Evolutionary conservation across 2,329 filamentous ascomycete genomes (phyloP).

Genomic region (Tolypocladium paradoxum): DNA sequence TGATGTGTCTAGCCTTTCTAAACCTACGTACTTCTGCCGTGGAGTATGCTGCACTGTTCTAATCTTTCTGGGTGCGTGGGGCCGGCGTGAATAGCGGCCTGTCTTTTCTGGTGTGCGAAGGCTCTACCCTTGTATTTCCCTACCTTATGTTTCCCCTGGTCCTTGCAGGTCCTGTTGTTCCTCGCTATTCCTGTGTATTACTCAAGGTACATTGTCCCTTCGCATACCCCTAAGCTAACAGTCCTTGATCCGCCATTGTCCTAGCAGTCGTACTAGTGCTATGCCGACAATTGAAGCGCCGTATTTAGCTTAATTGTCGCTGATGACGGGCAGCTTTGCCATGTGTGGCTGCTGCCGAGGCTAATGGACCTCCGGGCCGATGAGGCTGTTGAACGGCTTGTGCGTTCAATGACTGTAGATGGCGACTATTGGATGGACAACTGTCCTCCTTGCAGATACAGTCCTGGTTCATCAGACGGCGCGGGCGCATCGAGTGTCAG

Average conservation of each 20-base stretch:
- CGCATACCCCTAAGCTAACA: not conserved
- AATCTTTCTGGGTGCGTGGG: not conserved
- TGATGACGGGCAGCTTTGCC: not conserved
- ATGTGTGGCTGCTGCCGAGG: not conserved
- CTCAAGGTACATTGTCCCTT: too few species aligned
- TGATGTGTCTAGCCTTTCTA: not conserved
- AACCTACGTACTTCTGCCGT: too few species aligned
- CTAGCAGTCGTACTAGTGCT: not conserved
- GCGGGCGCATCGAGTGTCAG: not conserved
- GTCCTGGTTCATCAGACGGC: not conserved
- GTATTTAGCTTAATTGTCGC: not conserved
- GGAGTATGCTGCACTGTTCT: too few species aligned
- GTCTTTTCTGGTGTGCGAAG: too few species aligned
- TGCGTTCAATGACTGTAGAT: not conserved
- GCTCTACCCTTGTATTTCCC: too few species aligned
- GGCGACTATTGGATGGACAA: too few species aligned
- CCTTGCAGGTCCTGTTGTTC: too few species aligned
- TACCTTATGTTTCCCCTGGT: too few species aligned
- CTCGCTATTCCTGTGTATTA: too few species aligned
- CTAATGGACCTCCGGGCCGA: not conserved
- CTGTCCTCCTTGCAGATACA: not conserved
- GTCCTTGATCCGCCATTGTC: not conserved
- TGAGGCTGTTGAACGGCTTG: not conserved
- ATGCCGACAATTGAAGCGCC: too few species aligned
- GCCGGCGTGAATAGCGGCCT: not conserved